Evolutionary conservation across 2,329 filamentous ascomycete species (phyloP).

Genomic region (Verticillium nubilum): DNA sequence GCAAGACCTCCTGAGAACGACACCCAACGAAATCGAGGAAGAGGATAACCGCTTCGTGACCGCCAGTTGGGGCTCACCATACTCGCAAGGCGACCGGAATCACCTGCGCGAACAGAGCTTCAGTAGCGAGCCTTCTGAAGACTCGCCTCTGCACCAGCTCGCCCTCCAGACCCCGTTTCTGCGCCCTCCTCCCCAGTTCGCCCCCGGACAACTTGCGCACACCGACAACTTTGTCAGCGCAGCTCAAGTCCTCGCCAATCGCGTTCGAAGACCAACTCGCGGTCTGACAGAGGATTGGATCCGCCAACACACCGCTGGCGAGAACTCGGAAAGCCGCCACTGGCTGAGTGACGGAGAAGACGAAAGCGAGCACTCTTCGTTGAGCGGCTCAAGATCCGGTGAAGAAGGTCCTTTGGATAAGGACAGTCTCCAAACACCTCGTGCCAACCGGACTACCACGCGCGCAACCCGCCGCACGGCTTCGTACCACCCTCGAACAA

Average conservation of each 20-base stretch:
- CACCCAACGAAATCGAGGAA: conserved; percentile 29
- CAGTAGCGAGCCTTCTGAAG: conserved; percentile 53
- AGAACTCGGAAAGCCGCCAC: conserved; percentile 39
- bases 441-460: conserved; percentile 22
- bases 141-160: conserved; percentile 53
- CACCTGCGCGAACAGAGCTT: conserved; percentile 45
- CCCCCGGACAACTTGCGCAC: conserved; percentile 29
- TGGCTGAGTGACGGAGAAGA: conserved; percentile 30
- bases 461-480: neutral
- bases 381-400: conserved; percentile 59
- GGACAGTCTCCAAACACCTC: conserved; percentile 41
- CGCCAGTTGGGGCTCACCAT: conserved; percentile 89
- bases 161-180: conserved; percentile 59
- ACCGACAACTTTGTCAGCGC: conserved; percentile 40
- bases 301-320: conserved; percentile 71
- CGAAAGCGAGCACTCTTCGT: conserved; percentile 69
- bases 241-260: conserved; percentile 54
- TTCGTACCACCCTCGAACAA: conserved; percentile 36
- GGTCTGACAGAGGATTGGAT: conserved; percentile 83
- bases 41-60: conserved; percentile 52
- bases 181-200: conserved; percentile 45
- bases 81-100: conserved; percentile 58
- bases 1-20: conserved; percentile 49
- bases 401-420: conserved; percentile 40
- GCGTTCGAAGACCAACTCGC: conserved; percentile 51